Evolutionary conservation across 2,329 filamentous ascomycete genomes (phyloP).

Genomic region (Colletotrichum euphorbiae): DNA sequence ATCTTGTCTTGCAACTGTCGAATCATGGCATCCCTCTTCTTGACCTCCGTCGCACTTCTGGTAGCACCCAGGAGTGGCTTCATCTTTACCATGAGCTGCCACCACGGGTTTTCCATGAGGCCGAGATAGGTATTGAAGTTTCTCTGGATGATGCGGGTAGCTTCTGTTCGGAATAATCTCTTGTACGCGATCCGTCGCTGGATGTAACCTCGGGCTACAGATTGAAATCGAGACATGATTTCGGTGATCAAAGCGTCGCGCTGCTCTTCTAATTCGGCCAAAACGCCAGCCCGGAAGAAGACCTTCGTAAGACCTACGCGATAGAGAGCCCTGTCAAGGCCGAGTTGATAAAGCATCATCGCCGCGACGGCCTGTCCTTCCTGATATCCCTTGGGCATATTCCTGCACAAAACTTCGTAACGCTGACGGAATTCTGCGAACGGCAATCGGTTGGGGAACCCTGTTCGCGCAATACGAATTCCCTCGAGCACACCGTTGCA

Average conservation of each 20-base stretch:
- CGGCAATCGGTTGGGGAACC: conserved; percentile 92
- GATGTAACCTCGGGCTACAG: conserved; percentile 88
- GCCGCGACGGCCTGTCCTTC: conserved; percentile 89
- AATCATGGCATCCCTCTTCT: conserved; percentile 94
- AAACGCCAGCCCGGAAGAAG: conserved; percentile 95
- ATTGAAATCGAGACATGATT: conserved; percentile 94
- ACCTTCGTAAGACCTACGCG: conserved; percentile 97
- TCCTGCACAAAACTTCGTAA: conserved; percentile 91
- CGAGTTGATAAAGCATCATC: conserved; percentile 90
- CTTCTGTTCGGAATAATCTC: conserved; percentile 92
- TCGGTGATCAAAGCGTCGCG: conserved; percentile 92
- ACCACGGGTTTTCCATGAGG: conserved; percentile 95
- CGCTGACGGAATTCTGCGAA: conserved; percentile 95
- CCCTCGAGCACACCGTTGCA: conserved; percentile 99
- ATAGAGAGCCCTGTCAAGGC: conserved; percentile 86
- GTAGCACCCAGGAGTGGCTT: conserved; percentile 93
- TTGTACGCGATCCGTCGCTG: conserved; percentile 92
- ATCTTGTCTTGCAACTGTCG: conserved; percentile 87
- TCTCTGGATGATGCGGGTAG: conserved; percentile 91
- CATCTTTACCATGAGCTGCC: conserved; percentile 95
- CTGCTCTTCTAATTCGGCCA: conserved; percentile 96
- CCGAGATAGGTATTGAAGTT: conserved; percentile 95
- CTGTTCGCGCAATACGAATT: conserved; percentile 95
- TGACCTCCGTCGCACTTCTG: conserved; percentile 91
- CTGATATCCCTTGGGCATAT: conserved; percentile 89